Conservation (phyloP, 2,329 filamentous ascomycete genomes). For the Blastomyces parvus region DNA sequence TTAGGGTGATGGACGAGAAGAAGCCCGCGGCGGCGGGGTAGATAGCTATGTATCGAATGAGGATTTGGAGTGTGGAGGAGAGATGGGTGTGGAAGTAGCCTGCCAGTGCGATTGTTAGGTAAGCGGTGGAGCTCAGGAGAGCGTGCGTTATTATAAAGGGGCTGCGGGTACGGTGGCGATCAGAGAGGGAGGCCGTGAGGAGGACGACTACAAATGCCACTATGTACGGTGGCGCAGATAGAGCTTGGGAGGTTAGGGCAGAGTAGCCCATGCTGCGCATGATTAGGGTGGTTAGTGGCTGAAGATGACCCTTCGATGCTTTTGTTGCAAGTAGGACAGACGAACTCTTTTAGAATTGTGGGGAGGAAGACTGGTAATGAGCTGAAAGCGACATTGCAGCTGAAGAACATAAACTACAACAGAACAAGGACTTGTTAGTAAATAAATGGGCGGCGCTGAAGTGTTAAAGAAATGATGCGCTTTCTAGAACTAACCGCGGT, state of each 20-base stretch:
- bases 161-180: constrained; percentile 54
- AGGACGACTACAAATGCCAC: constrained; percentile 64
- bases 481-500: constrained; percentile 45
- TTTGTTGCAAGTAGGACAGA: neutral
- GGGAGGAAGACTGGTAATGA: constrained; percentile 82
- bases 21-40: constrained; percentile 74
- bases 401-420: constrained; percentile 63
- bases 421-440: neutral
- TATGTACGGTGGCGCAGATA: constrained; percentile 74
- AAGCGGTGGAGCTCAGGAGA: constrained; percentile 55
- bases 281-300: constrained; percentile 7
- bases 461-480: neutral
- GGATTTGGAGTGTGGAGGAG: constrained; percentile 25
- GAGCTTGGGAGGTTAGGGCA: constrained; percentile 58
- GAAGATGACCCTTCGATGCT: constrained; percentile 9
- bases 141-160: constrained; percentile 60
- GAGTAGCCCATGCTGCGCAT: constrained; percentile 57
- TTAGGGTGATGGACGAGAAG: constrained; percentile 72
- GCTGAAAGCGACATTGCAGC: constrained; percentile 77
- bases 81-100: constrained; percentile 35
- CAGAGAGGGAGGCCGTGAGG: constrained; percentile 61
- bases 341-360: constrained; percentile 58
- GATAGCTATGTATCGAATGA: constrained; percentile 59
- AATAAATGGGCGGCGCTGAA: neutral
- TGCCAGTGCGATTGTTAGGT: constrained; percentile 53